Base-by-base conservation (phyloP, 129 eudicot species). In the Flaveria brownii region DNA sequence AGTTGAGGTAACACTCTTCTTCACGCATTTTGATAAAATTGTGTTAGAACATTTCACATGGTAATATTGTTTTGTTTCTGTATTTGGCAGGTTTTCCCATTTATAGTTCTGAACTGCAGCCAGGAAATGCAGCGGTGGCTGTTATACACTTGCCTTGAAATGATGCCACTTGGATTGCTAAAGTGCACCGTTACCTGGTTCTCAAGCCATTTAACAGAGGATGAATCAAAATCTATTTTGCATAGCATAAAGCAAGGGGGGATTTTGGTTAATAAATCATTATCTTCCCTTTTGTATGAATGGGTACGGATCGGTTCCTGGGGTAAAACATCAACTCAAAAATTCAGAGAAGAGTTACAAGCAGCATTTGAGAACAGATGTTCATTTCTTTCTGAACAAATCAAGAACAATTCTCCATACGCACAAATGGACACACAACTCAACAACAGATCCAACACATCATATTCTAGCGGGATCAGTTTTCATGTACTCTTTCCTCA, bases 131-230 rank as follows among this genome's bases (percentile, higher is more conserved):
- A 91, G 78, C 76, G 76, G 52, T 82, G 89, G 92, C 80, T 94
- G 49, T 25, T 88, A 60, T 77, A 87, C 72, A 77, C 82, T 41
- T 66, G 90, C 75, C 93, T 94, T 30, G 83, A 76, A 43, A 84
- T 86, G 87, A 82, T 94, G 90, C 99, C 99, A 28, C 90, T 94
- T 80, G 99, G 99, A 50, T 77, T 94, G 80, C 87, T 94, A 20
- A 94, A 85, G 78, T 89, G 91, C 88, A 84, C 84, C 28, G 68
- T 85, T 64, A 84, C 89, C 72, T 94, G 97, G 99, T 91, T 94
- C 80, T 84, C 96, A 11, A 78, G 90, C 80, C 91, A 87, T 66
- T 64, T 94, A 74, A 78, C 97, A 12, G 96, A 89, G 42, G 85
- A 82, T 41, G 87, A 91, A 56, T 82, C 84, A 49, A 91, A 81